Percentiles rank a stretch among this genome's conserved stretches.
phyloP scores from a whole-genome alignment of 805 yeast species.

The Cyberlindnera xylosilytica region DNA sequence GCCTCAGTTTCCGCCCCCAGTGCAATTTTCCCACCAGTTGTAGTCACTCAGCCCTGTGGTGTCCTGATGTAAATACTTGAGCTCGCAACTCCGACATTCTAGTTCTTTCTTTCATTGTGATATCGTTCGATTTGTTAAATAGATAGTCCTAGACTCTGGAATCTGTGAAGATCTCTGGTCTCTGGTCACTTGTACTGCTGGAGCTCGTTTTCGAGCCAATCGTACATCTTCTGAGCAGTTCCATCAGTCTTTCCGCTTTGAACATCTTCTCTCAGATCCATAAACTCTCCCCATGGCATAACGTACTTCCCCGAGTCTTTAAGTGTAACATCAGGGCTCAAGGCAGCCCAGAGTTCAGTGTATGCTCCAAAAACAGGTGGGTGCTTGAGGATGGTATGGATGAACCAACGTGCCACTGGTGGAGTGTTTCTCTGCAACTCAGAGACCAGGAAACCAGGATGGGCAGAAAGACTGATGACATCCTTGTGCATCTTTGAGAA shows the following conservation, averaged over 20 bases:
- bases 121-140: no score
- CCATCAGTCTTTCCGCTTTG: conserved; percentile 30
- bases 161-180: neutral
- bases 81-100: no score
- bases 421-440: conserved; percentile 31
- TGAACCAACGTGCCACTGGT: conserved; percentile 21
- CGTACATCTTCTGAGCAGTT: conserved; percentile 33
- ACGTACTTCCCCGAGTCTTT: conserved; percentile 35
- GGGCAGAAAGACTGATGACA: conserved; percentile 33
- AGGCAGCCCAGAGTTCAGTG: conserved; percentile 42
- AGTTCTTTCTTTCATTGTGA: no score
- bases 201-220: conserved; percentile 29
- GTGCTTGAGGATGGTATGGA: neutral
- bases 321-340: conserved; percentile 36
- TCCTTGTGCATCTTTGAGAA: conserved; percentile 34
- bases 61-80: no score
- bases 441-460: conserved; percentile 40
- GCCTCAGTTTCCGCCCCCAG: no score
- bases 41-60: no score
- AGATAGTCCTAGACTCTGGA: neutral
- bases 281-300: conserved; percentile 41
- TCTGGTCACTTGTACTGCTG: neutral
- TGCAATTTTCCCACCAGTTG: no score
- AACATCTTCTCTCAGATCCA: conserved; percentile 36
- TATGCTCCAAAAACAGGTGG: conserved; percentile 36